Conservation (phyloP, 2,329 filamentous ascomycete species). For the Fonsecaea nubica region DNA sequence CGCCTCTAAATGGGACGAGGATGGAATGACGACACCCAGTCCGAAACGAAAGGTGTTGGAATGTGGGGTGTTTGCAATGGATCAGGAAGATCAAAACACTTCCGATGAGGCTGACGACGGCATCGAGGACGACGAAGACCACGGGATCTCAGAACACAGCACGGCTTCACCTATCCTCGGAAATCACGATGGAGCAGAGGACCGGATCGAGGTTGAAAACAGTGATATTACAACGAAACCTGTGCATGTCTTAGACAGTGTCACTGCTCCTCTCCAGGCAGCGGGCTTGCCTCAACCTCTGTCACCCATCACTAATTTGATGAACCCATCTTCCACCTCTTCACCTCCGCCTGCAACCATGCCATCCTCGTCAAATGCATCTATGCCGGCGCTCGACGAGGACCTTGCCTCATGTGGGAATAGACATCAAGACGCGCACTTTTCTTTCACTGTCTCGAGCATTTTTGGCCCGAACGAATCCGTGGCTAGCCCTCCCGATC, state of each 20-base stretch:
- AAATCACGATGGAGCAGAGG: not conserved
- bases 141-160: not conserved
- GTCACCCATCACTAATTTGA: not conserved
- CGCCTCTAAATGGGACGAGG: slow-evolving; percentile 33
- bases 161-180: slow-evolving; percentile 12
- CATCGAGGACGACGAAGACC: slow-evolving; percentile 1
- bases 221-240: not conserved
- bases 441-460: not conserved
- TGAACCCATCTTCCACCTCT: not conserved
- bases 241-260: slow-evolving; percentile 18
- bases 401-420: not conserved
- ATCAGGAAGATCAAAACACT: slow-evolving; percentile 8
- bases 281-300: slow-evolving; percentile 3
- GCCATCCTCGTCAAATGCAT: not conserved
- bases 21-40: slow-evolving; percentile 20
- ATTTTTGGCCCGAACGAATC: not conserved
- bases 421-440: not conserved
- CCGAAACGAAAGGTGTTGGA: slow-evolving; percentile 29
- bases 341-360: not conserved
- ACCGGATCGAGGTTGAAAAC: not conserved
- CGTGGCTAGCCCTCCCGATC: slow-evolving; percentile 17
- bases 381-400: not conserved
- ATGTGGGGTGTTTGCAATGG: slow-evolving; percentile 6
- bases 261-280: not conserved
- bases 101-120: not conserved